Base-by-base conservation (phyloP, 108 stramenopile genomes). In the Skeletonema potamos region DNA sequence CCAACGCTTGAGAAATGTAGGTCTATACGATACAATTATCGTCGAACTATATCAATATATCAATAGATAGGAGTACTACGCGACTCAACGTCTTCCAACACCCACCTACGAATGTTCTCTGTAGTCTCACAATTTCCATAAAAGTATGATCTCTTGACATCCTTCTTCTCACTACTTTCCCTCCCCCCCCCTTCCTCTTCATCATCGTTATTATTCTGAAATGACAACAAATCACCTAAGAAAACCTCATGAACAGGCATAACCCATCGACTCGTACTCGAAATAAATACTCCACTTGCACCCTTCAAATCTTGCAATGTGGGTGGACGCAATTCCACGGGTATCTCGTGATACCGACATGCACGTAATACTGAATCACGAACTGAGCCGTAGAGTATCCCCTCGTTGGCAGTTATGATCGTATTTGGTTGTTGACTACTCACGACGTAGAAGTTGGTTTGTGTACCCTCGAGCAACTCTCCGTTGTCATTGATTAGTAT, bases 361-460 rank as follows among this genome's bases (percentile, higher is more conserved):
- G 72, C 72, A 5, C 77, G 30, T 27, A 78, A 36, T 6, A 78
- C 77, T 0, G 72, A 78, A 20, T 78, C 77, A 18, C 77, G 64
- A 3, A 78, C 77, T 18, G 77, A 78, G 20, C 77, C 77, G 44
- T 66, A 67, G 0, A 78, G 43, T 39, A 78, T 55, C 18, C 77
- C 77, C 56, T 78, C 77, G 27, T 78, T 67, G 6, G 77, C 77
- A 24, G 77, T 78, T 28, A 78, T 54, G 3, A 78, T 57, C 1
- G 67, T 39, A 34, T n/a, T 28, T 13, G 20, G n/a, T 24, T 22
- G 18, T 51, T 9, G 48, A 30, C 63, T 28, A 12, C 13, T 57
- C 4, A 73, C 77, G 6, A 78, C 72, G 33, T 63, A 78, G 27
- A 78, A 73, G 44, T 78, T 78, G 27, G 77, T 78, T 61, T 78